phyloP scores from a whole-genome alignment of 441 rosid genomes.

The Gossypium gossypioides region DNA sequence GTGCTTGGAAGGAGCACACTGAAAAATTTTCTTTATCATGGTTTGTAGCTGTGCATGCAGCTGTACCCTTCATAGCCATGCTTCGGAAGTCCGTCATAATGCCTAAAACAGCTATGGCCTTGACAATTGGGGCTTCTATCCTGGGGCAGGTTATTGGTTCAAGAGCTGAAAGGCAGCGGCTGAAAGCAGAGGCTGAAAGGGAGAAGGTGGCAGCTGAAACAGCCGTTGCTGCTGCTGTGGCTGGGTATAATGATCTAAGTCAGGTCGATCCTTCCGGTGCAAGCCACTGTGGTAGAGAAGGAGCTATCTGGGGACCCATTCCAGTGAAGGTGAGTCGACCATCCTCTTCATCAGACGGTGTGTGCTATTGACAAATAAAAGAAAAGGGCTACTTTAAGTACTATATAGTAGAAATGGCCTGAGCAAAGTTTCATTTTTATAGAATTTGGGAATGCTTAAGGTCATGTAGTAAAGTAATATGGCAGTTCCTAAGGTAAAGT shows the following conservation, averaged over 20 bases:
- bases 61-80: conserved; percentile 83
- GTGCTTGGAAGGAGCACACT: conserved; percentile 78
- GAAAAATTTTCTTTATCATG: conserved; percentile 63
- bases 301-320: conserved; percentile 24
- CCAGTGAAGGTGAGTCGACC: conserved; percentile 9
- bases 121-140: conserved; percentile 73
- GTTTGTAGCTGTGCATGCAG: conserved; percentile 83
- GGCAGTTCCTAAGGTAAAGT: neutral
- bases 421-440: neutral
- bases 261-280: conserved; percentile 17
- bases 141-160: conserved; percentile 77
- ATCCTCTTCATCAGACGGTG: conserved; percentile 14
- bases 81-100: conserved; percentile 69
- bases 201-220: conserved; percentile 17
- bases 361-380: conserved; percentile 20
- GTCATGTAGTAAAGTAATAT: neutral
- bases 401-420: neutral
- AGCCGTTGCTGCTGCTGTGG: conserved; percentile 18
- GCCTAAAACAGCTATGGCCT: conserved; percentile 79
- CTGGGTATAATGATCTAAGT: conserved; percentile 9
- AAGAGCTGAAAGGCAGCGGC: conserved; percentile 64
- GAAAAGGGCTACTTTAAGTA: neutral
- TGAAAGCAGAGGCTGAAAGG: conserved; percentile 37
- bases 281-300: conserved; percentile 29
- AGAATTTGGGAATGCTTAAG: neutral